Conservation (phyloP, 495 filamentous ascomycete species). For the Pyrenula massariospora region DNA sequence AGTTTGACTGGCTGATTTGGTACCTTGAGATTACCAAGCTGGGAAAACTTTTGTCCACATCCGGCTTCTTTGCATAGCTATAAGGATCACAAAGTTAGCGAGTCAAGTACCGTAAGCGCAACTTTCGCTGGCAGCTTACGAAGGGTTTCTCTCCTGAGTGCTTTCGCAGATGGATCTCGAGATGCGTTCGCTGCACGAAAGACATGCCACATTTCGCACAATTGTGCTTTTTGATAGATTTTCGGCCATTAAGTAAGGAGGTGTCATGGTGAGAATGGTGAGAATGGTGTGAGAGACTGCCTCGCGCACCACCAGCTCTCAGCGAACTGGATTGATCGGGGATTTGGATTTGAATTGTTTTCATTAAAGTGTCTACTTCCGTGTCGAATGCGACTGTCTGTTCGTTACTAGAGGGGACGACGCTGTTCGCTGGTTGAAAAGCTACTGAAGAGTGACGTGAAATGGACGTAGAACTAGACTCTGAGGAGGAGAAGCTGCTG, state of each 20-base stretch:
- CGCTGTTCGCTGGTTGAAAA: constrained; percentile 1
- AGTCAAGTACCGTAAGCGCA: no score
- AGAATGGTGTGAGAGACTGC: background rate
- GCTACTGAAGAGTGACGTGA: background rate
- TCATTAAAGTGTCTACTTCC: constrained; percentile 84
- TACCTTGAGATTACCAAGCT: constrained; percentile 83
- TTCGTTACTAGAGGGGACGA: background rate
- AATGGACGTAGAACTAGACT: background rate
- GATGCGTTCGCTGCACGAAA: constrained; percentile 86
- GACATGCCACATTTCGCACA: constrained; percentile 53
- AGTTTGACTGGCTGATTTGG: constrained; percentile 10
- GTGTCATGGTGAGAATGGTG: background rate
- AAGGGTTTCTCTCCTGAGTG: constrained; percentile 90
- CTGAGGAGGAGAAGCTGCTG: background rate
- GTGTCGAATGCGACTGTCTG: constrained; percentile 57
- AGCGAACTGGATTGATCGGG: constrained; percentile 16
- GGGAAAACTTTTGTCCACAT: constrained; percentile 75
- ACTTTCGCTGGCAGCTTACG: constrained; percentile 39
- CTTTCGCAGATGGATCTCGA: constrained; percentile 81
- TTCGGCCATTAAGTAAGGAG: background rate
- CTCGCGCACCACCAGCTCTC: background rate
- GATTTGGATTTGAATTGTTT: constrained; percentile 68
- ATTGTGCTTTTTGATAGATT: constrained; percentile 1
- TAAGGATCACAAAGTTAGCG: constrained; percentile 4
- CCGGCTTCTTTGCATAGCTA: constrained; percentile 63